Percentiles rank a stretch among this genome's conserved stretches.
phyloP scores from a whole-genome alignment of 129 eudicot species.

The Rutidosis leptorrhynchoides region DNA sequence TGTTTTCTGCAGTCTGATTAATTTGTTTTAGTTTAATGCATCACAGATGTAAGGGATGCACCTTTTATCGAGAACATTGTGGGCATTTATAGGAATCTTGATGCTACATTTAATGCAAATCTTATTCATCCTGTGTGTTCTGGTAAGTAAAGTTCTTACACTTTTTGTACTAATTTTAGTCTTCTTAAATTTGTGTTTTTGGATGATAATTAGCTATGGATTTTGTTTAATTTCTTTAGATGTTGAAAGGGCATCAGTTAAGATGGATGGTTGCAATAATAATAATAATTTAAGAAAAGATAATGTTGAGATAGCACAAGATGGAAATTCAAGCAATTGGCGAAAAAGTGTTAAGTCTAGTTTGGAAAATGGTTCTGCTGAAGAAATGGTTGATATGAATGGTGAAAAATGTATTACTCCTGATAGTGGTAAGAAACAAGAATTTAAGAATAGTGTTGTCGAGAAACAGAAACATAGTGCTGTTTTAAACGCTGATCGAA shows the following conservation, averaged over 20 bases:
- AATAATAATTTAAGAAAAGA: constrained; percentile 20
- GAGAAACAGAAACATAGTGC: background rate
- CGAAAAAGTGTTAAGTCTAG: constrained; percentile 6
- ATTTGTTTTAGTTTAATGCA: background rate
- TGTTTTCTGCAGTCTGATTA: background rate
- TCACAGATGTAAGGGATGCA: constrained; percentile 61
- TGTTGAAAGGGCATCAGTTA: constrained; percentile 20
- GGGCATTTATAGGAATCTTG: constrained; percentile 51
- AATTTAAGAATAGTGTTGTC: constrained; percentile 5
- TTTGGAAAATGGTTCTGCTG: constrained; percentile 13
- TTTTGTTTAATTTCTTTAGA: constrained; percentile 17
- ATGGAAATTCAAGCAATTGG: constrained; percentile 39
- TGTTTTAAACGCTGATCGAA: background rate
- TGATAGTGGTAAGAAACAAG: constrained; percentile 23
- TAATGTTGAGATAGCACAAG: constrained; percentile 24
- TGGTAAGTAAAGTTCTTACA: constrained; percentile 30
- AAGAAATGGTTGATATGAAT: background rate
- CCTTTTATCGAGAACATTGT: constrained; percentile 65
- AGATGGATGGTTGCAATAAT: constrained; percentile 8
- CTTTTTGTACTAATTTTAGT: background rate
- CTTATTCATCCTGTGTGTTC: constrained; percentile 36
- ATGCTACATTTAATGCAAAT: constrained; percentile 52
- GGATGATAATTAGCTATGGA: background rate
- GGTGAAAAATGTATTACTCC: background rate
- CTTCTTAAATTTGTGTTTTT: background rate